Evolutionary conservation across 2,329 filamentous ascomycete genomes (phyloP).

Genomic region (Claviceps arundinis): DNA sequence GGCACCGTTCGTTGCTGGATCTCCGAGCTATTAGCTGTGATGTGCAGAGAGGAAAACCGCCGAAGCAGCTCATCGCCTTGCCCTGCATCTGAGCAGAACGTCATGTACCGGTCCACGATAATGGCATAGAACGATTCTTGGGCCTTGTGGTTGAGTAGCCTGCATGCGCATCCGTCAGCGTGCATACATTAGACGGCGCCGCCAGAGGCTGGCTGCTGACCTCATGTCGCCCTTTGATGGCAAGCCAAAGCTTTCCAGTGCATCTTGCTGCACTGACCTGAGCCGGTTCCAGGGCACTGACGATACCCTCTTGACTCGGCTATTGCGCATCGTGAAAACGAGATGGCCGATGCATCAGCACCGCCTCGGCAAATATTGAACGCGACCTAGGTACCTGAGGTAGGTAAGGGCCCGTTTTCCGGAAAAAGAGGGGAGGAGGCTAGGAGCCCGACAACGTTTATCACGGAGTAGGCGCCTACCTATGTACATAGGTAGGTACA

Average conservation of each 20-base stretch:
- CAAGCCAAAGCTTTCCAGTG: conserved; percentile 68
- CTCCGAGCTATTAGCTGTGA: neutral
- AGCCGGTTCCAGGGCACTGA: conserved; percentile 56
- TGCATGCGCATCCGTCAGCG: conserved; percentile 17
- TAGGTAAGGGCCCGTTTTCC: neutral
- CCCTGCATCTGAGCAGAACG: conserved; percentile 66
- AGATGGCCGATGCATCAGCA: neutral
- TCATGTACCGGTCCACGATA: conserved; percentile 80
- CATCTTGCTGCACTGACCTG: conserved; percentile 61
- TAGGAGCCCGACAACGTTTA: no score
- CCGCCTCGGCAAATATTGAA: neutral
- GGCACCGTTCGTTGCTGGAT: neutral
- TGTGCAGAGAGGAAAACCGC: conserved; percentile 54
- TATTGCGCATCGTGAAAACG: conserved; percentile 6
- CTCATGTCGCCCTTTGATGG: conserved; percentile 84
- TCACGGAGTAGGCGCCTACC: no score
- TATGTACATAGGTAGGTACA: no score
- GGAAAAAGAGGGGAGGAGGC: neutral
- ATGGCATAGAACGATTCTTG: conserved; percentile 80
- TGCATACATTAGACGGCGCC: neutral
- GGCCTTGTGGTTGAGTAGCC: conserved; percentile 58
- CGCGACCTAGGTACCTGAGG: neutral
- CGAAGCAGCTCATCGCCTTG: conserved; percentile 60
- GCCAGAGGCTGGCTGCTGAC: conserved; percentile 31
- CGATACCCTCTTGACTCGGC: conserved; percentile 17